Evolutionary conservation across 2,329 filamentous ascomycete genomes (phyloP), one percentile per base, ranked within the genome.

Genomic region (Pseudogymnoascus sp.): DNA sequence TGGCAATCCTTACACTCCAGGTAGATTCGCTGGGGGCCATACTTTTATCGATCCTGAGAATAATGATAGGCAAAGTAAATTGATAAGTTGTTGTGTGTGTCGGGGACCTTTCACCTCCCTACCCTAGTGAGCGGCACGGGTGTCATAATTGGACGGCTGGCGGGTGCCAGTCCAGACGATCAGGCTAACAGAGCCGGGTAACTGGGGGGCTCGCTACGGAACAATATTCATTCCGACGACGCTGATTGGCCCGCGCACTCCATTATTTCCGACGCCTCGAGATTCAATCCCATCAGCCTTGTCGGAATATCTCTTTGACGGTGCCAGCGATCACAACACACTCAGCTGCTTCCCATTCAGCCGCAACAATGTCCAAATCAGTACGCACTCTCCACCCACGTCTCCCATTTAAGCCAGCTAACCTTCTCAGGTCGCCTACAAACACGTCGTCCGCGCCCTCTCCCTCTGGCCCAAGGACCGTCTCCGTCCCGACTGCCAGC

Each of bases 391-490:
- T 14, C 29, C 24, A 5, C 7, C 11, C 8, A 10, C 26, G 4
- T 13, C 16, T 4, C 6, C 24, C 13, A 24, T 60, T 35, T 11
- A 60, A 37, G 3, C 10, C 13, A 11, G n/a, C 37, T 60, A 40
- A 60, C 16, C 6, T 19, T 21, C 56, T 13, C 66, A 82, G 80
- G 72, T 75, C 69, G 76, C 75, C 38, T 76, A 77, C 65, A 76
- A 75, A 68, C 79, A 80, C 67, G 77, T 82, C 74, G 75, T 80
- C 50, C 78, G 79, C 62, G 78, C 79, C 29, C 76, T 85, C 62
- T 76, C 80, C 64, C 79, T 79, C 66, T 89, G 86, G 86, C 86
- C 86, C 53, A 81, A 82, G 69, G 86, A 88, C 70, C 76, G 78
- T 64, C 78, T 89, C 50, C 84, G 86, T 0, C 86, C 86, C 6